Percentiles rank a stretch among this genome's conserved stretches.
Evolutionary conservation across 345 rosid genomes (phyloP).

Genomic region (Linum lewisii): DNA sequence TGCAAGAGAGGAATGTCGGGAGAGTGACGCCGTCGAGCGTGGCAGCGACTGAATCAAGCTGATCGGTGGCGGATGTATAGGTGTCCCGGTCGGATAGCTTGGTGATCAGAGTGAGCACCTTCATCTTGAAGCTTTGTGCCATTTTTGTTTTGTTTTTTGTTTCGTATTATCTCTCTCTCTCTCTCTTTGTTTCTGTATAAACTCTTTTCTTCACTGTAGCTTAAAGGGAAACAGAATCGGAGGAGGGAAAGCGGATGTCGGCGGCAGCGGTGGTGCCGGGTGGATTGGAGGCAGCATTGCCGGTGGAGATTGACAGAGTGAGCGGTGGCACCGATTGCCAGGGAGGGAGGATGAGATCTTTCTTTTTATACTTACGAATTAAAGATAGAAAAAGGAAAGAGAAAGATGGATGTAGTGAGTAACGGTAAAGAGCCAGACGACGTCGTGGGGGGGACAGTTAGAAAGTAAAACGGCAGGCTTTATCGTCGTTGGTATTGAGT

Average conservation of each 20-base stretch:
- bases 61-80: conserved; percentile 50
- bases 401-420: neutral
- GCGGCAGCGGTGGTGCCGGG: conserved; percentile 23
- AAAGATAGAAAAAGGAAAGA: neutral
- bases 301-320: neutral
- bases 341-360: neutral
- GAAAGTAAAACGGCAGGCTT: neutral
- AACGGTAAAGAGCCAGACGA: neutral
- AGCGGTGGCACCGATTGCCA: neutral
- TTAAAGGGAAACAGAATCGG: neutral
- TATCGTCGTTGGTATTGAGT: neutral
- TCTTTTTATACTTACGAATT: conserved; percentile 1
- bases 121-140: conserved; percentile 49
- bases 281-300: conserved; percentile 24
- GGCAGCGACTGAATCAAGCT: conserved; percentile 61
- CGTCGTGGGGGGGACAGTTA: neutral
- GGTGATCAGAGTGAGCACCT: conserved; percentile 38
- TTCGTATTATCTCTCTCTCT: neutral
- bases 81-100: conserved; percentile 92
- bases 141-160: conserved; percentile 13
- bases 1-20: conserved; percentile 53
- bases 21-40: conserved; percentile 46
- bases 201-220: neutral
- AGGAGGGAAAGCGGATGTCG: conserved; percentile 3
- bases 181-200: neutral